phyloP scores from a whole-genome alignment of 805 yeast genomes.

The Wickerhamiella vanderwaltii region DNA sequence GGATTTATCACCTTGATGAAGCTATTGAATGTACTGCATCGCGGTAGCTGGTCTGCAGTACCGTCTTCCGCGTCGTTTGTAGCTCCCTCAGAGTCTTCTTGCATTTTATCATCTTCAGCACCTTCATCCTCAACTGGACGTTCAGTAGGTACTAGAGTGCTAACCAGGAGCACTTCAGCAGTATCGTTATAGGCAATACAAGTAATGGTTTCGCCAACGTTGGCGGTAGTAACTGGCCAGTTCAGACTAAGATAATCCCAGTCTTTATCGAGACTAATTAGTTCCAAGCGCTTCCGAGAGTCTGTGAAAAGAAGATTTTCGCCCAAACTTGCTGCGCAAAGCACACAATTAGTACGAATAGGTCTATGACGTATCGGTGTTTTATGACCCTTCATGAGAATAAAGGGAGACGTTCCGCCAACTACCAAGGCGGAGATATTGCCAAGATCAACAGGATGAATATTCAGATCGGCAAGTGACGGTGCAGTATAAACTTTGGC shows the following conservation, averaged over 20 bases:
- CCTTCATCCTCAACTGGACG: slow-evolving; percentile 43
- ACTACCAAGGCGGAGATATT: slow-evolving; percentile 52
- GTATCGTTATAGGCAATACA: slow-evolving; percentile 57
- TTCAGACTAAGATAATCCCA: slow-evolving; percentile 8
- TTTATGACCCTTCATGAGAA: slow-evolving; percentile 51
- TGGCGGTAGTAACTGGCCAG: slow-evolving; percentile 28
- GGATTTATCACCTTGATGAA: slow-evolving; percentile 59
- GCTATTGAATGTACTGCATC: slow-evolving; percentile 39
- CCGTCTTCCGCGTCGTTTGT: no score
- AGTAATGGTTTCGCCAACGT: slow-evolving; percentile 50
- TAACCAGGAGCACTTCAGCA: slow-evolving; percentile 48
- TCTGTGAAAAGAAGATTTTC: slow-evolving; percentile 32
- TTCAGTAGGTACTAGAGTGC: slow-evolving; percentile 31
- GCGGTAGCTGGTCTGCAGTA: no score
- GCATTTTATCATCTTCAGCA: slow-evolving; percentile 22
- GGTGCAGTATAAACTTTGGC: slow-evolving; percentile 34
- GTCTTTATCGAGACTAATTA: slow-evolving; percentile 5
- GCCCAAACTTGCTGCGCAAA: slow-evolving; percentile 40
- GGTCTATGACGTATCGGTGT: slow-evolving; percentile 54
- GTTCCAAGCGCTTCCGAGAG: slow-evolving; percentile 17
- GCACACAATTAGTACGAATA: slow-evolving; percentile 46
- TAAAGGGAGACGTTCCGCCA: slow-evolving; percentile 62
- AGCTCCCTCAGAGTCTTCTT: no score
- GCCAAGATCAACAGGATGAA: slow-evolving; percentile 48
- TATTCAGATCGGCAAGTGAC: slow-evolving; percentile 31